Base-by-base conservation (phyloP, 371 early-diverging fungal species). In the Mortierella sp. region DNA sequence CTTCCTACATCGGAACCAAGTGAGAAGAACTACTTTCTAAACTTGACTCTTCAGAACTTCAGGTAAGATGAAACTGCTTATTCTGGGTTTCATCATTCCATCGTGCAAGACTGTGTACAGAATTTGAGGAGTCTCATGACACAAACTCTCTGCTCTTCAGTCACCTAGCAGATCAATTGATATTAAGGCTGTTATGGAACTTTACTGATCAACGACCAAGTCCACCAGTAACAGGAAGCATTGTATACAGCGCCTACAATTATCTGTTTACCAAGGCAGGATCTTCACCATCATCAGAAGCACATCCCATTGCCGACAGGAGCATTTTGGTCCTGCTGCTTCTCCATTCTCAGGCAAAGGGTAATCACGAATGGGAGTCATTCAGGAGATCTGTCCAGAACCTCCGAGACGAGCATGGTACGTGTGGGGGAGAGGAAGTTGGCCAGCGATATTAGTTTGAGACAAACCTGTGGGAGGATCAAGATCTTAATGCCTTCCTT, bases 211-310 rank as follows among this genome's bases (percentile, higher is more conserved):
- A 90, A 66, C 84, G 83, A 60, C 59, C 80, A 0, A 80, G 85
- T 4, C 90, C 89, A 19, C 78, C 87, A 34, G 72, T 82, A 27
- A 79, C 89, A n/a, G 86, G 67, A 84, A 86, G 86, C 50, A 61
- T 90, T 56, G 87, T 91, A 0, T 90, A 85, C 66, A 89, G 81
- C 56, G 93, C 93, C 0, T 93, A 91, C 73, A 86, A 81, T 39
- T 91, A 89, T 55, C 70, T 91, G 21, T 93, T 93, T 57, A 54
- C 85, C 9, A 80, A 87, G 24, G 68, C 84, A 38, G 74, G 74
- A 19, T 76, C 74, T 2, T 79, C 80, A 23, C 64, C 68, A 6
- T 82, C 84, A 50, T 68, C 82, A 13, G 84, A 84, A 51, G 68
- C 83, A 7, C 82, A 84, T 48, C 89, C 83, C 9, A 84, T 91